Evolutionary conservation across 164 flowering plant genomes (phyloP).

Genomic region (Umbilicus rupestris): DNA sequence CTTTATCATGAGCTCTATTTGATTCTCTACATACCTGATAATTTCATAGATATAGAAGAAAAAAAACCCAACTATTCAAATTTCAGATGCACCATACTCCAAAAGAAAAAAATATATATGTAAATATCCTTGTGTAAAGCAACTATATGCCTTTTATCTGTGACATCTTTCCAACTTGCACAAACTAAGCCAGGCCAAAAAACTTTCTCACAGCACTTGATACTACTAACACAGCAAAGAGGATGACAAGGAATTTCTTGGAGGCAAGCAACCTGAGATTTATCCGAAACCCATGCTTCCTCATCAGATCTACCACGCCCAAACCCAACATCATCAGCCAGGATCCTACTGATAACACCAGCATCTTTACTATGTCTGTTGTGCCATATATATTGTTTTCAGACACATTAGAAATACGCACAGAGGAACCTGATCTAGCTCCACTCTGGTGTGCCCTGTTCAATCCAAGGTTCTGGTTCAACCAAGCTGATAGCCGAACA

Average conservation of each 20-base stretch:
- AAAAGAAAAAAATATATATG: too few species aligned
- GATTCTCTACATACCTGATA: too few species aligned
- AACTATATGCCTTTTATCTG: too few species aligned
- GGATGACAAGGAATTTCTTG: conserved; percentile 45
- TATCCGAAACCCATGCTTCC: conserved; percentile 46
- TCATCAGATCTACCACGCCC: conserved; percentile 28
- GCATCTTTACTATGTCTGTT: conserved; percentile 28
- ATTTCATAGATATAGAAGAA: too few species aligned
- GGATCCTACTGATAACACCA: conserved; percentile 28
- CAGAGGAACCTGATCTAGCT: conserved; percentile 23
- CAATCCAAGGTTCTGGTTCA: conserved; percentile 56
- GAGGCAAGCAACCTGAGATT: conserved; percentile 73
- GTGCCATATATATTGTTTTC: conserved; percentile 27
- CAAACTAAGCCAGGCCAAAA: conserved; percentile 11
- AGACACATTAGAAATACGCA: conserved; percentile 30
- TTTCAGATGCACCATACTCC: too few species aligned
- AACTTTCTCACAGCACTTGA: conserved; percentile 30
- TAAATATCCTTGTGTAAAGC: too few species aligned
- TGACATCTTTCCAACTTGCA: neutral
- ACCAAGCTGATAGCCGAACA: conserved; percentile 43
- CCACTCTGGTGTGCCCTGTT: conserved; percentile 20
- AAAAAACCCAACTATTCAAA: too few species aligned
- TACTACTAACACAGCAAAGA: conserved; percentile 25
- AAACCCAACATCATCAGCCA: conserved; percentile 30
- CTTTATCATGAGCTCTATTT: too few species aligned